A percentile compares a stretch with the other conserved stretches of the same genome.
Evolutionary conservation across 306 rosid genomes (phyloP).

Genomic region (Trifolium repens): DNA sequence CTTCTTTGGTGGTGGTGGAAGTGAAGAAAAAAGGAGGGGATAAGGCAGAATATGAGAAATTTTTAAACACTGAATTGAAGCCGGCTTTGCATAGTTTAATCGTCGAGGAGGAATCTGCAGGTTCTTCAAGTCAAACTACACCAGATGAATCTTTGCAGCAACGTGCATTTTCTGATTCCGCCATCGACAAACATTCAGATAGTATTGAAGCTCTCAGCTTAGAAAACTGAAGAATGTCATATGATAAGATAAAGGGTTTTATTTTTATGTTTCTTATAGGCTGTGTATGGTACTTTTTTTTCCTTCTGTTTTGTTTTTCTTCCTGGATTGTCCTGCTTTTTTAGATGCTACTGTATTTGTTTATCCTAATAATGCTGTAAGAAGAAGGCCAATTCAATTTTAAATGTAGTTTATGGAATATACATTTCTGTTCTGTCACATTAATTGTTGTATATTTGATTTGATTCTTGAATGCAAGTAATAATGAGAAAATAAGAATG

Average conservation of each 20-base stretch:
- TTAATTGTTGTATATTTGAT: constrained; percentile 10
- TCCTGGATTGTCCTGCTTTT: constrained; percentile 15
- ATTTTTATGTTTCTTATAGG: constrained; percentile 13
- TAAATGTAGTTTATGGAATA: constrained; percentile 25
- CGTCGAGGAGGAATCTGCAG: constrained; percentile 43
- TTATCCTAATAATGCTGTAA: constrained; percentile 32
- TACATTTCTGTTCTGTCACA: constrained; percentile 28
- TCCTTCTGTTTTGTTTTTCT: background rate
- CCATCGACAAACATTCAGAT: constrained; percentile 39
- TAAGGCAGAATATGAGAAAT: constrained; percentile 53
- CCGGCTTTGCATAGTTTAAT: constrained; percentile 57
- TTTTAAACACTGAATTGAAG: constrained; percentile 55
- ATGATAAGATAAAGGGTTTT: constrained; percentile 8
- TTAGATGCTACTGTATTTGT: constrained; percentile 35
- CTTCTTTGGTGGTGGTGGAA: constrained; percentile 66
- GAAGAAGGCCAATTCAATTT: constrained; percentile 40
- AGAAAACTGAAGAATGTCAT: constrained; percentile 22
- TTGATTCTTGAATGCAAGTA: background rate
- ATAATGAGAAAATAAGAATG: background rate
- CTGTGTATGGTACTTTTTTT: constrained; percentile 37
- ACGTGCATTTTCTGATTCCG: constrained; percentile 43
- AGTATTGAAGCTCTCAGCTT: constrained; percentile 30
- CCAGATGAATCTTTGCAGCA: background rate
- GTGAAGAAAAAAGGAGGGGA: constrained; percentile 71
- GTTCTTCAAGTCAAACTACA: constrained; percentile 33